Evolutionary conservation across 306 rosid species (phyloP), one percentile per base, ranked within the genome.

Genomic region (Quercus aquifolioides): DNA sequence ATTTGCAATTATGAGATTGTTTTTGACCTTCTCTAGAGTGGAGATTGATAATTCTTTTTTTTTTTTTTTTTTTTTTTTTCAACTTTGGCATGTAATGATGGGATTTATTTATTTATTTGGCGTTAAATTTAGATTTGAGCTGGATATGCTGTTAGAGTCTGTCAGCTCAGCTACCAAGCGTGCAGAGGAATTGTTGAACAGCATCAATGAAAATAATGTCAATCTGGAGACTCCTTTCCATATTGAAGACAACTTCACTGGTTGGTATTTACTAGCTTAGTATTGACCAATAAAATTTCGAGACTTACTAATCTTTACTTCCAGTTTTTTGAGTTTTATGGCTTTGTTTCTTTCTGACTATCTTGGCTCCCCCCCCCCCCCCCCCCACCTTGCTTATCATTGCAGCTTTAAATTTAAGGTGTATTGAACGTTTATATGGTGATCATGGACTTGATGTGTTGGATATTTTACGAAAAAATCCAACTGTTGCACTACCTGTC

Each of bases 361-460:
- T 30, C 69, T 23, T 65, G 62, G 31, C 28, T 43, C 13, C 38
- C 21, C 41, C 0, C 5, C 6, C 1, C 5, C 33, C 5, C 33
- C 33, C 5, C 10, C 43, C 10, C 11, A 9, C 43, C 49, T 31
- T 51, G 23, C 26, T 77, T 26, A 35, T 57, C 76, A 11, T 86
- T 82, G 87, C 89, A 96, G 99, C 94, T 76, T 80, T 96, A 18
- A 90, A 96, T 80, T 73, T 91, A 88, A 91, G 99, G 86, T 96
- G 99, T 91, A 91, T 96, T 62, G 98, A 96, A 74, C 99, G 99
- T 52, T 87, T 96, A 69, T 96, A 96, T 64, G 99, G 99, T 77
- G 99, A 96, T 76, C 98, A 96, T 82, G 99, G 99, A 63, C 97
- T 96, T 82, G 99, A 96, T 62, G 98, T 91, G 72, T 67, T 91